Conservation (phyloP, 2,329 filamentous ascomycete genomes). For the Fusarium veterinarium region DNA sequence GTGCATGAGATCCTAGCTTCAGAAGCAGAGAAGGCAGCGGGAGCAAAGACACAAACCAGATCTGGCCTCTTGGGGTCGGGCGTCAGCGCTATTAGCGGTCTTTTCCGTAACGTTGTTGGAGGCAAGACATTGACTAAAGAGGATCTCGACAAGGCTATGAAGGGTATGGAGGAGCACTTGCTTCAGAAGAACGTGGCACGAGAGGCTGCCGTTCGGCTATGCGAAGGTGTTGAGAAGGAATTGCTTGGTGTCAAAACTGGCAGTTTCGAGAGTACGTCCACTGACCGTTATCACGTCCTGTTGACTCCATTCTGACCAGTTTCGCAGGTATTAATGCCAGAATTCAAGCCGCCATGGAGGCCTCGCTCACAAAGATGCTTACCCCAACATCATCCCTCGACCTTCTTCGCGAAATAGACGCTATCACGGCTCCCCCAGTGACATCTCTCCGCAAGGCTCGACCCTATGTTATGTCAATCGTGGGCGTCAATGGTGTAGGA, state of each 20-base stretch:
- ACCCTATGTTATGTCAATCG: conserved; percentile 97
- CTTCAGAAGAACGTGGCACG: conserved; percentile 96
- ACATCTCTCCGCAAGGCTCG: conserved; percentile 73
- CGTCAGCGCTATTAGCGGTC: conserved; percentile 83
- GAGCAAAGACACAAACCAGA: conserved; percentile 60
- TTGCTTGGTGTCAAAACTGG: conserved; percentile 91
- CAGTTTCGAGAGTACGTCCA: conserved; percentile 79
- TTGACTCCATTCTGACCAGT: conserved; percentile 30
- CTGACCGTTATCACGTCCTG: neutral
- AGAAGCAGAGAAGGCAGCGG: conserved; percentile 69
- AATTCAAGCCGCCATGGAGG: conserved; percentile 88
- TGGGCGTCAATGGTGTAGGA: conserved; percentile 97
- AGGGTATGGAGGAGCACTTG: conserved; percentile 95
- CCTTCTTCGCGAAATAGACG: conserved; percentile 91
- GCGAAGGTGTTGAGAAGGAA: conserved; percentile 90
- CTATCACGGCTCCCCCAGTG: conserved; percentile 74
- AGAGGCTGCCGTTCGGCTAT: conserved; percentile 91
- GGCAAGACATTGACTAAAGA: conserved; percentile 91
- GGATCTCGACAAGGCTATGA: conserved; percentile 91
- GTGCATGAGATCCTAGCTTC: conserved; percentile 88
- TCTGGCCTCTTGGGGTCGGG: conserved; percentile 81
- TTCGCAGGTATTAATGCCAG: conserved; percentile 77
- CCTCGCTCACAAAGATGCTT: conserved; percentile 92
- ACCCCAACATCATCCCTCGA: conserved; percentile 96
- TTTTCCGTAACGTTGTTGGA: conserved; percentile 95